These are phyloP conservation scores for Hyaloscypha bicolor DNA, from an alignment of 495 filamentous ascomycete species.

Conservation along the genomic window DNA sequence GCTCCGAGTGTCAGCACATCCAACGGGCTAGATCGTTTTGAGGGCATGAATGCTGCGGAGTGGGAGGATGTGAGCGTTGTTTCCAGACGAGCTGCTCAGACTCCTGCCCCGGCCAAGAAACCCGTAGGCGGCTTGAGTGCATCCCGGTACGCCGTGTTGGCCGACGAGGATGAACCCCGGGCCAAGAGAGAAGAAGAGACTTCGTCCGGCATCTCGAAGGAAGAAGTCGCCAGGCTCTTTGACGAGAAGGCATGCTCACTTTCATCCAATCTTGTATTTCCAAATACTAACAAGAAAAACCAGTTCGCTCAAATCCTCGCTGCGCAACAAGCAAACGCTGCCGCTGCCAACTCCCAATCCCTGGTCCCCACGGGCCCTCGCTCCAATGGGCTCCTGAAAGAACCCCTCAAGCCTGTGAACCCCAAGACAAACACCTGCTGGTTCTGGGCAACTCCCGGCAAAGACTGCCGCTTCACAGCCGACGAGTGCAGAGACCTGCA, in stretches of 20 bases:
- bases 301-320: slow-evolving; percentile 21
- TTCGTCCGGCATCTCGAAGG: slow-evolving; percentile 1
- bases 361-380: not conserved
- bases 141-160: slow-evolving; percentile 19
- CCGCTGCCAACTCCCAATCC: not conserved
- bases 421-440: slow-evolving; percentile 24
- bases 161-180: slow-evolving; percentile 2
- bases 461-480: slow-evolving; percentile 24
- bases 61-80: slow-evolving; percentile 19
- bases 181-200: not conserved
- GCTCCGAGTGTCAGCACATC: slow-evolving; percentile 3
- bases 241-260: slow-evolving; percentile 19
- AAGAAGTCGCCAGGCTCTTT: slow-evolving; percentile 13
- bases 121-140: slow-evolving; percentile 12
- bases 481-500: slow-evolving; percentile 25
- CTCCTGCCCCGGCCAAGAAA: not conserved
- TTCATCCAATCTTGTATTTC: not conserved
- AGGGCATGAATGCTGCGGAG: slow-evolving; percentile 20
- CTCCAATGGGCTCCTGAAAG: slow-evolving; percentile 6
- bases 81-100: not conserved
- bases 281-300: not conserved
- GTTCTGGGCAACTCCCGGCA: slow-evolving; percentile 20
- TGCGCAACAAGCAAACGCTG: not conserved
- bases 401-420: slow-evolving; percentile 5
- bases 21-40: slow-evolving; percentile 14